A percentile compares a stretch with the other conserved stretches of the same genome.
phyloP scores from a whole-genome alignment of 352 stramenopile species.

The Lagenidium giganteum region DNA sequence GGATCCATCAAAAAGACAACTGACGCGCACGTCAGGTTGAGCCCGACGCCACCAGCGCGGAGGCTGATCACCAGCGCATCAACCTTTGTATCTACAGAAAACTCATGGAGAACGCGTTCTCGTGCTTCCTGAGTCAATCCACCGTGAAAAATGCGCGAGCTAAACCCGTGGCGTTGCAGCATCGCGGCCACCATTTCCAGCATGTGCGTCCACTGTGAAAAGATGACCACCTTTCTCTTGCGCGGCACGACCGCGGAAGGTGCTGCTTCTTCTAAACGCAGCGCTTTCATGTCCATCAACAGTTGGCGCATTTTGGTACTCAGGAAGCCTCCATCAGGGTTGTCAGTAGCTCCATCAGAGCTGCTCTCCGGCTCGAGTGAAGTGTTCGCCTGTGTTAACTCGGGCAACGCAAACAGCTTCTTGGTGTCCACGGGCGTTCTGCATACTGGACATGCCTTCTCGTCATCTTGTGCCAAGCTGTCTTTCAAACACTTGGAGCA shows the following conservation, averaged over 20 bases:
- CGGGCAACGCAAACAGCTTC: slow-evolving; percentile 45
- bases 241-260: slow-evolving; percentile 22
- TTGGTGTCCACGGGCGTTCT: slow-evolving; percentile 49
- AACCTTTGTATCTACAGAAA: slow-evolving; percentile 42
- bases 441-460: slow-evolving; percentile 75
- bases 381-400: background rate
- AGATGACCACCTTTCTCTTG: slow-evolving; percentile 89
- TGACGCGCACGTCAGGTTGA: slow-evolving; percentile 89
- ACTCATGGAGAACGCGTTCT: slow-evolving; percentile 62
- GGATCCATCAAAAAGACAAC: slow-evolving; percentile 88
- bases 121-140: slow-evolving; percentile 60
- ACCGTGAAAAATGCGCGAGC: slow-evolving; percentile 70
- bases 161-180: slow-evolving; percentile 42
- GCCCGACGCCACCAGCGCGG: slow-evolving; percentile 83
- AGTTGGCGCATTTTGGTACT: slow-evolving; percentile 71
- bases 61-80: slow-evolving; percentile 86
- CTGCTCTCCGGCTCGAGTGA: background rate
- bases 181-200: slow-evolving; percentile 74
- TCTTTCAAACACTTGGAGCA: slow-evolving; percentile 72
- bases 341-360: no score
- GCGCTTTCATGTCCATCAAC: slow-evolving; percentile 44
- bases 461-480: slow-evolving; percentile 48
- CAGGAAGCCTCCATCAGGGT: no score
- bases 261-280: background rate
- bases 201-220: slow-evolving; percentile 89